Evolutionary conservation across 805 yeast species (phyloP).

Genomic region (Maudiozyma bulderi): DNA sequence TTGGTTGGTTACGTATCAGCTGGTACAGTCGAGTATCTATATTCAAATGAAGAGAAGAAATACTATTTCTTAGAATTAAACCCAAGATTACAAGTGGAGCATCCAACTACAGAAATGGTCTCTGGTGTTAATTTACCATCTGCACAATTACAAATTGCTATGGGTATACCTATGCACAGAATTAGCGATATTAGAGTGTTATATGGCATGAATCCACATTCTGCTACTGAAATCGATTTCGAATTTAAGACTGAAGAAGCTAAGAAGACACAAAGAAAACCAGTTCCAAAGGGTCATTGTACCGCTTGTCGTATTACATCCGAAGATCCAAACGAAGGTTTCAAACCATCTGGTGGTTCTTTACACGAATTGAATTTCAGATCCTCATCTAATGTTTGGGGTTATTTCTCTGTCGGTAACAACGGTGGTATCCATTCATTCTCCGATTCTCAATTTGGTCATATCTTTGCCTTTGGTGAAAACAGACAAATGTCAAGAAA

Average conservation of each 20-base stretch:
- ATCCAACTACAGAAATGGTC: conserved; percentile 99
- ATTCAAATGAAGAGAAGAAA: conserved; percentile 87
- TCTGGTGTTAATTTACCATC: conserved; percentile 97
- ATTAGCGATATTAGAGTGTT: conserved; percentile 84
- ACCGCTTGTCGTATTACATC: conserved; percentile 98
- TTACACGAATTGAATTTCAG: conserved; percentile 93
- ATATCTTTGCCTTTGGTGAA: conserved; percentile 97
- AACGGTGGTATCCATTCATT: conserved; percentile 96
- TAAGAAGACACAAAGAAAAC: conserved; percentile 74
- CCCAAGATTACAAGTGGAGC: conserved; percentile 98
- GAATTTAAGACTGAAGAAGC: conserved; percentile 70
- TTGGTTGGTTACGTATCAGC: conserved; percentile 98
- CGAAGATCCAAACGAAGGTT: conserved; percentile 98
- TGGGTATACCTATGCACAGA: conserved; percentile 98
- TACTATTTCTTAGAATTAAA: conserved; percentile 94
- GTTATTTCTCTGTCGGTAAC: conserved; percentile 94
- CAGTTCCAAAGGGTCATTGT: conserved; percentile 95
- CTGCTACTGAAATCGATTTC: conserved; percentile 82
- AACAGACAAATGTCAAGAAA: conserved; percentile 96
- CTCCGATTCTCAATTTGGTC: conserved; percentile 98
- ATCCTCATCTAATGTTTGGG: conserved; percentile 98
- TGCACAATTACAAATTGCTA: conserved; percentile 96
- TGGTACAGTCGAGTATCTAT: conserved; percentile 96
- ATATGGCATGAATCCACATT: conserved; percentile 94
- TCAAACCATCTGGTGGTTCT: conserved; percentile 96